Percentiles rank a stretch among this genome's conserved stretches.
Conservation (phyloP, 257 asterid species). For the Avicennia marina region DNA sequence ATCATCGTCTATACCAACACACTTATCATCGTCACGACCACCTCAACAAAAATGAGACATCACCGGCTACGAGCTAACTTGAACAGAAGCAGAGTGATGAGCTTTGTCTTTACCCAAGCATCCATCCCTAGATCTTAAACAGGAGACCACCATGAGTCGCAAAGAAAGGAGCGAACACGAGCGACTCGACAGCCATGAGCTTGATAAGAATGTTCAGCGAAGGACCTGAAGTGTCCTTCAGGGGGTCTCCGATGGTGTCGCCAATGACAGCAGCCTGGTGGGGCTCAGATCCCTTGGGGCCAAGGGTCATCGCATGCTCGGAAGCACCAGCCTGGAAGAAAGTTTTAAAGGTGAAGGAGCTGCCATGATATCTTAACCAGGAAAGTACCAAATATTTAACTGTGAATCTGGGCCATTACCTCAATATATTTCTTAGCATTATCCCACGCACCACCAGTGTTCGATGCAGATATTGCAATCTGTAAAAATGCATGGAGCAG, state of each 20-base stretch:
- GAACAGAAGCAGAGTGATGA: too few species aligned
- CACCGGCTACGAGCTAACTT: too few species aligned
- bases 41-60: too few species aligned
- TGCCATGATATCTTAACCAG: too few species aligned
- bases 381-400: neutral
- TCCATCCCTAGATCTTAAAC: constrained; percentile 31
- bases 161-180: constrained; percentile 70
- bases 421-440: constrained; percentile 69
- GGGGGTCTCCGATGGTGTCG: constrained; percentile 65
- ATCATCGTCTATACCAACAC: too few species aligned
- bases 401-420: constrained; percentile 25
- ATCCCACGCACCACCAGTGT: constrained; percentile 76
- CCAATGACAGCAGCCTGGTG: constrained; percentile 83
- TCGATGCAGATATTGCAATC: constrained; percentile 69
- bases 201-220: constrained; percentile 63
- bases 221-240: constrained; percentile 68
- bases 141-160: constrained; percentile 63
- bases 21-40: too few species aligned
- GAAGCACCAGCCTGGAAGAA: constrained; percentile 50
- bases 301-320: constrained; percentile 54
- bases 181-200: constrained; percentile 77
- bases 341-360: neutral
- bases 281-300: constrained; percentile 72
- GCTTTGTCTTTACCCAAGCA: too few species aligned
- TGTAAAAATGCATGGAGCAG: constrained; percentile 3